phyloP scores from a whole-genome alignment of 768 basidiomycete species.

The Trametes cinnabarina region DNA sequence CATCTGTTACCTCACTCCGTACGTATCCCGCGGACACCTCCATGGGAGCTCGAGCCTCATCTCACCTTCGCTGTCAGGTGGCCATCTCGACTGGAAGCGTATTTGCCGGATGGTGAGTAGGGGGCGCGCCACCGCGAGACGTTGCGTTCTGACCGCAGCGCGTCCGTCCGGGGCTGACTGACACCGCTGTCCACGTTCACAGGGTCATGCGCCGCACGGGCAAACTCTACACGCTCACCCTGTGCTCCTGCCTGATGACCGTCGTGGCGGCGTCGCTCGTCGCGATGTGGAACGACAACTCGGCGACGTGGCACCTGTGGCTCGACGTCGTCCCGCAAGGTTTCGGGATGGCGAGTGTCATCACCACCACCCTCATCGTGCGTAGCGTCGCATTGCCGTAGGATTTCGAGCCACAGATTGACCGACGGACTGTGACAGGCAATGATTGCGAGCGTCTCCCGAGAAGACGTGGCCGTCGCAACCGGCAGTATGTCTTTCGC shows the following conservation, averaged over 20 bases:
- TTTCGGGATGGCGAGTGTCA: constrained; percentile 80
- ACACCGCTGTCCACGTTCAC: constrained; percentile 14
- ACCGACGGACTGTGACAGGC: constrained; percentile 48
- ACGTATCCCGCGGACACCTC: constrained; percentile 28
- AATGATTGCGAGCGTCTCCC: constrained; percentile 78
- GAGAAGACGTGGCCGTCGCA: constrained; percentile 83
- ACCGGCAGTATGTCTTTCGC: constrained; percentile 73
- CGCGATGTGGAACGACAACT: constrained; percentile 62
- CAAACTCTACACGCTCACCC: constrained; percentile 74
- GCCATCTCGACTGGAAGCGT: constrained; percentile 85
- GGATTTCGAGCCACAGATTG: neutral
- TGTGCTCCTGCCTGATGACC: constrained; percentile 59
- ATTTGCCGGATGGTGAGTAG: constrained; percentile 72
- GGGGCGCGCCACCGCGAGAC: neutral
- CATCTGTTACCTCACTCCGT: constrained; percentile 92
- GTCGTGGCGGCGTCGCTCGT: constrained; percentile 61
- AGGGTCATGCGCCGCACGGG: constrained; percentile 88
- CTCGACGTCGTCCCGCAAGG: constrained; percentile 77
- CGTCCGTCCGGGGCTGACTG: neutral
- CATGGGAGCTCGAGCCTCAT: neutral
- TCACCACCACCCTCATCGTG: constrained; percentile 85
- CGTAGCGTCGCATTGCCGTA: constrained; percentile 27
- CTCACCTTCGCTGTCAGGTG: constrained; percentile 42
- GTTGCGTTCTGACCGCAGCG: constrained; percentile 9
- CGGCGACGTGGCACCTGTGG: constrained; percentile 66